Evolutionary conservation across 352 stramenopile genomes (phyloP), one percentile per base, ranked within the genome.

Genomic region (Phytopythium aichiense): DNA sequence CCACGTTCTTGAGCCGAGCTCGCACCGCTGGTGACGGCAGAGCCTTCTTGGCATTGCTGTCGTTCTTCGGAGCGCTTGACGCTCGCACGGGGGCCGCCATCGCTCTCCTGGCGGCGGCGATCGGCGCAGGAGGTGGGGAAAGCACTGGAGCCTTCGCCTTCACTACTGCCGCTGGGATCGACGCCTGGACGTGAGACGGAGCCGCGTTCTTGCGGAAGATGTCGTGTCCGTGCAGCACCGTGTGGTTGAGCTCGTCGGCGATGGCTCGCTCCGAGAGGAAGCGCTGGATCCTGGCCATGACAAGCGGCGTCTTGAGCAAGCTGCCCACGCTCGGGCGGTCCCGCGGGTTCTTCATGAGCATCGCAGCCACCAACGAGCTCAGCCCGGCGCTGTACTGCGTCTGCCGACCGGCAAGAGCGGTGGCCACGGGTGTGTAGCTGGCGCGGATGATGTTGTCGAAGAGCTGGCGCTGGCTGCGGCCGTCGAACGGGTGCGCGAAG

Each of bases 401-500:
- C 30, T 60, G 43, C 9, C 33, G 12, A 3, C 46, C 56, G 15
- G 46, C 46, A 11, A 59, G 42, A 28, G 33, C 56, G 13, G 64
- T 30, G 46, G 62, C n/a, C 7, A 76, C 63, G 15, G 74, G 61
- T 22, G 63, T 45, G 31, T 64, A 76, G 18, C 25, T 61, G 15
- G 61, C 77, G 11, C 69, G 63, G 12, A 88, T 62, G 42, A 91
- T 92, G 57, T 91, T 89, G 28, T 88, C 74, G 61, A 91, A 91
- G 57, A 92, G 74, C 61, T 92, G 81, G 6, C 81, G 76, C 64
- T 92, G 81, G 61, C 73, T 90, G 15, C 81, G 73, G 15, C 88
- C 92, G 23, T 96, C 81, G 65, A 98, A 98, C 20, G 91, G 86
- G 55, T 98, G 89, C 15, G 69, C 63, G 58, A 98, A 82, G 28